Evolutionary conservation across 2,329 filamentous ascomycete species (phyloP).

Genomic region (Teratosphaeria zuluensis): DNA sequence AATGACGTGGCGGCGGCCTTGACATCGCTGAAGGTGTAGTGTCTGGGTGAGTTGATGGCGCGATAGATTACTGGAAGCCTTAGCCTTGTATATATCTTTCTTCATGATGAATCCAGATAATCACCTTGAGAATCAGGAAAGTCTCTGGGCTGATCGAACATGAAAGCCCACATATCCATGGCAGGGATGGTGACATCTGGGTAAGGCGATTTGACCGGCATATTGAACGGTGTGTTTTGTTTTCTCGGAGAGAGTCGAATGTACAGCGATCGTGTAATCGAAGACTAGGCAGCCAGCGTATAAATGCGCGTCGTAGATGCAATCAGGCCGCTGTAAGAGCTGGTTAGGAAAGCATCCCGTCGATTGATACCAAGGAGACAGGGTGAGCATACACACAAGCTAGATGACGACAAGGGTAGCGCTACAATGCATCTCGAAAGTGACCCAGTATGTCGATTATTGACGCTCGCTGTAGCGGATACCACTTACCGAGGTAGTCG

Average conservation of each 20-base stretch:
- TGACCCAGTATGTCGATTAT: background rate
- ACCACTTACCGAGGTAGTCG: background rate
- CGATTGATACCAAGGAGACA: background rate
- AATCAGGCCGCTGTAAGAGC: too few relatives aligned
- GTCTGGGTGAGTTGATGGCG: constrained; percentile 24
- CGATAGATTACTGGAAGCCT: constrained; percentile 6
- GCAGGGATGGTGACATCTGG: constrained; percentile 59
- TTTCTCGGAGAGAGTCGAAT: background rate
- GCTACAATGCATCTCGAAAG: background rate
- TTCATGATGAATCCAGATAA: constrained; percentile 29
- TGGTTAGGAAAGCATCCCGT: background rate
- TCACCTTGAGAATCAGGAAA: constrained; percentile 67
- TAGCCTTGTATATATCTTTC: background rate
- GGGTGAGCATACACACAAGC: background rate
- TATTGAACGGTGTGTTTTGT: constrained; percentile 28
- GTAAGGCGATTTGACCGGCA: constrained; percentile 61
- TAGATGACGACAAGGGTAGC: background rate
- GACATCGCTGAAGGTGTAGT: constrained; percentile 62
- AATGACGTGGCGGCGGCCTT: constrained; percentile 61
- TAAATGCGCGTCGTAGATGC: background rate
- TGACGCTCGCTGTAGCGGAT: background rate
- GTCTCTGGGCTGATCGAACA: constrained; percentile 59
- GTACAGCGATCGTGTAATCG: background rate
- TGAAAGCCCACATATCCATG: constrained; percentile 65
- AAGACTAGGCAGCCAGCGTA: background rate